Evolutionary conservation across 2,329 filamentous ascomycete genomes (phyloP), one percentile per base, ranked within the genome.

Genomic region (Diaporthe amygdali): DNA sequence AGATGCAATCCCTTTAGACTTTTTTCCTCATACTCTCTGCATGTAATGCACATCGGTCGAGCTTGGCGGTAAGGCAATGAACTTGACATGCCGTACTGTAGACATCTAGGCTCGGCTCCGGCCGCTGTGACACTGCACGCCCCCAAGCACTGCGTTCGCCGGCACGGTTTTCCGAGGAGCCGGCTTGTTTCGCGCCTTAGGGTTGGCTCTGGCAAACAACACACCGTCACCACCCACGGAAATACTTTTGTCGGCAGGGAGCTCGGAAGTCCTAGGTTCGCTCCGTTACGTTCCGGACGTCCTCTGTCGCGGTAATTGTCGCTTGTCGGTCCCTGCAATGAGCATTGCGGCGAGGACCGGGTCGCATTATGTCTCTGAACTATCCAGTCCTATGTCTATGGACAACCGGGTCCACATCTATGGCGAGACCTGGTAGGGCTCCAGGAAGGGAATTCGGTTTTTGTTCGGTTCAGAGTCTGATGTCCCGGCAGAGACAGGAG

Each of bases 71-170:
- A 25, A 46, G 22, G 12, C 30, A 49, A 37, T 37, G 44, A 30
- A 34, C 7, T 6, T 17, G 14, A 34, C 27, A 30, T 49, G n/a
- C 30, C 59, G 56, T 39, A 61, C 39, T n/a, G 30, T 64, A 49
- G 59, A 64, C n/a, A n/a, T 49, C 59, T 49, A 49, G 59, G 59
- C 59, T 64, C 59, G 59, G 59, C 44, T 37, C 59, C 59, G 44
- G 59, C 59, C 59, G 44, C 59, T 64, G 44, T 64, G 30, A 64
- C 59, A 49, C 44, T 34, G 41, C 59, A 46, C 56, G 12, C 56
- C 41, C 41, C 41, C 30, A 37, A 64, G 30, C 44, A 34, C 14
- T 64, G 44, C 59, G 59, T 64, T 49, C 59, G 25, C 30, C 44
- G 59, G 59, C 44, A 47, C 59, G 14, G 2, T 25, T 14, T 47